Evolutionary conservation across 768 basidiomycete genomes (phyloP), one percentile per base, ranked within the genome.

Genomic region (Termitomyces sp.): DNA sequence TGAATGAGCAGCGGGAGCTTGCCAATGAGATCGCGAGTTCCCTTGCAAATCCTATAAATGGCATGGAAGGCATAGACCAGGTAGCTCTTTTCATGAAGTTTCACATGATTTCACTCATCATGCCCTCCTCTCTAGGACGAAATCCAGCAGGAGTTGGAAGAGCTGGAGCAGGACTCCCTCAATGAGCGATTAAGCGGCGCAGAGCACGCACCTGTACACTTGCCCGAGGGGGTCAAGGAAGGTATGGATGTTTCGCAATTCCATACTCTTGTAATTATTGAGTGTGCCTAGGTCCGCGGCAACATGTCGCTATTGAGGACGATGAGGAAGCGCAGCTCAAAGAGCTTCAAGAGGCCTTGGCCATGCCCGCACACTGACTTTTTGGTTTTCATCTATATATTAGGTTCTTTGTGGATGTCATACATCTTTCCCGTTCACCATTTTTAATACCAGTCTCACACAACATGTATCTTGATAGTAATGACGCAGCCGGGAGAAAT

Each of bases 11-110:
- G 76, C 87, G 92, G 71, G 92, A 94, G 56, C 80, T 96, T 64
- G 94, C 95, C 57, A 89, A 89, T 70, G 97, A 99, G 79, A 91
- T 98, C 64, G 89, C 90, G 57, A 90, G 92, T 12, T 85, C 89
- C 56, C 92, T 98, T 69, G 89, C 93, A 49, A 86, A 84, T 68
- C 90, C 91, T 31, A 68, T 80, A 36, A 79, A 81, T 57, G 77
- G 79, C 53, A 57, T 57, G 56, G 84, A 83, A 40, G 71, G 83
- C 37, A 60, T 85, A 50, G 94, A 96, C 73, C 92, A 95, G 70
- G 95, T 92, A 68, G 65, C 81, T 37, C 34, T 63, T 12, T 15
- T 58, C 56, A 56, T 32, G 15, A n/a, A 55, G 49, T 25, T 38
- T 60, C 32, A 10, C 60, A 58, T 34, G 62, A 57, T 20, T 36